Conservation (phyloP, 2,329 filamentous ascomycete species). For the Podosphaera fusca region DNA sequence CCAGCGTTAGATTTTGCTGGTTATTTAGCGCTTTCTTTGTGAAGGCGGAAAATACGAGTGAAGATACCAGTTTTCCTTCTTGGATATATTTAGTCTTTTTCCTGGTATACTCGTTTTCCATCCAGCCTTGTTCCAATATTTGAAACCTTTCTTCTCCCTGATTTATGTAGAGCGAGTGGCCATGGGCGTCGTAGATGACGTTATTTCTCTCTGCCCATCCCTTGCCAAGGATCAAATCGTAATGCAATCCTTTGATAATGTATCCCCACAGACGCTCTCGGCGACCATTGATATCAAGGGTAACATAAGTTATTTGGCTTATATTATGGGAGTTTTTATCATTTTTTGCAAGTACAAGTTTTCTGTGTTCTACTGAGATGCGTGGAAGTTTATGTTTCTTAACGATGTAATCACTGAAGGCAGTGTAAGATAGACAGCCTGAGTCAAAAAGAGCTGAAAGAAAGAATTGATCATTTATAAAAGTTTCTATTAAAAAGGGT, state of each 20-base stretch:
- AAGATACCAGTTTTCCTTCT: no score
- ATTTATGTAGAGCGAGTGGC: neutral
- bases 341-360: neutral
- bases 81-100: no score
- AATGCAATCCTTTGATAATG: neutral
- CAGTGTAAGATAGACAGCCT: neutral
- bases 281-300: neutral
- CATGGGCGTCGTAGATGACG: neutral
- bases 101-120: no score
- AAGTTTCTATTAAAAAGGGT: neutral
- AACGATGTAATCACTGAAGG: constrained; percentile 1
- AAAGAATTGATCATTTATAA: constrained; percentile 1
- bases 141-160: neutral
- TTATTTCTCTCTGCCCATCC: neutral
- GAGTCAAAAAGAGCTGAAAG: neutral
- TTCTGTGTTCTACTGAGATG: neutral
- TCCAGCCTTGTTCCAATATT: neutral
- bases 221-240: constrained; percentile 1
- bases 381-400: neutral
- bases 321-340: neutral
- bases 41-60: no score
- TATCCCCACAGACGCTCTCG: neutral
- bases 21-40: no score
- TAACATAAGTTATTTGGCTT: neutral
- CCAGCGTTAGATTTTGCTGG: no score